A percentile compares a stretch with the other conserved stretches of the same genome.
Conservation (phyloP, 2,329 filamentous ascomycete genomes). For the Didymella segeticola region DNA sequence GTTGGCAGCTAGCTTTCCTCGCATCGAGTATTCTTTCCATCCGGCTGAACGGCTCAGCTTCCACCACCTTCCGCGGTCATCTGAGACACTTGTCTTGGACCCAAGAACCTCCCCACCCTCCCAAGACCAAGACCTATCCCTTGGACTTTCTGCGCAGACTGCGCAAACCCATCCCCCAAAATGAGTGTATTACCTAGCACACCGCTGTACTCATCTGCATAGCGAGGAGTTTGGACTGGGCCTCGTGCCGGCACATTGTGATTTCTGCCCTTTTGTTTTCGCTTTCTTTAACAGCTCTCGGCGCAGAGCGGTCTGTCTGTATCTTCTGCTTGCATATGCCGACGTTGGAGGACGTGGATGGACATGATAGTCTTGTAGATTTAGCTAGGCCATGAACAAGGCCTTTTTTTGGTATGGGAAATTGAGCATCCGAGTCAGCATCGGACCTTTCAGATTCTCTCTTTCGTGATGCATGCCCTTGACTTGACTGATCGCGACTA, state of each 20-base stretch:
- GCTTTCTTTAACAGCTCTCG: slow-evolving; percentile 24
- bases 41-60: slow-evolving; percentile 19
- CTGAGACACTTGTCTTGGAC: slow-evolving; percentile 24
- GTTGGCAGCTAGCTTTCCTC: background rate
- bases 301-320: slow-evolving; percentile 20
- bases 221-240: slow-evolving; percentile 42
- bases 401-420: background rate
- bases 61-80: slow-evolving; percentile 13
- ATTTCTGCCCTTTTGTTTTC: slow-evolving; percentile 30
- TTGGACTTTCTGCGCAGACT: slow-evolving; percentile 1
- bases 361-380: slow-evolving; percentile 11
- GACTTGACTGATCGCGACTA: no score
- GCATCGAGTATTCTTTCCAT: background rate
- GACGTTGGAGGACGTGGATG: background rate
- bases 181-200: slow-evolving; percentile 16
- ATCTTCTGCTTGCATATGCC: slow-evolving; percentile 11
- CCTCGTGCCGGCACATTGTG: slow-evolving; percentile 14
- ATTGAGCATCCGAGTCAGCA: background rate
- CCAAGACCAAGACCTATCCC: background rate
- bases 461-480: no score
- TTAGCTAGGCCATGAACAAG: slow-evolving; percentile 6
- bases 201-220: slow-evolving; percentile 37
- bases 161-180: slow-evolving; percentile 4
- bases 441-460: background rate
- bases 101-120: background rate